These are phyloP conservation scores for Pyricularia sp. DNA, from an alignment of 2,329 filamentous ascomycete species.

Conservation along the genomic window DNA sequence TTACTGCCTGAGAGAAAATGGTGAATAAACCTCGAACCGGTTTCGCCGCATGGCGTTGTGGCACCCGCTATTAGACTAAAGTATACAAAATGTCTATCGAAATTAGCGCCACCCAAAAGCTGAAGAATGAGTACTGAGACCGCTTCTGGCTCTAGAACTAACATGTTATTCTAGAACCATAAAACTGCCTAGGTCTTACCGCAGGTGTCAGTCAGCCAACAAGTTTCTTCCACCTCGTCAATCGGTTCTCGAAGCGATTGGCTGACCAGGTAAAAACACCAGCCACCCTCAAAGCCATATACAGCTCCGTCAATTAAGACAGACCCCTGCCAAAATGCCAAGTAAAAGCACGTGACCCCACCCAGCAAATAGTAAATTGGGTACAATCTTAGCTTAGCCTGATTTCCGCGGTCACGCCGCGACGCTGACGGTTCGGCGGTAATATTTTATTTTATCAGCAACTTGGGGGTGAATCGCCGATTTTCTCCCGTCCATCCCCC, in stretches of 20 bases:
- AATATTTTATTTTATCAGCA: neutral
- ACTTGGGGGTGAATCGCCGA: neutral
- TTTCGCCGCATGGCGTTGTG: neutral
- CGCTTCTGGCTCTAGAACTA: neutral
- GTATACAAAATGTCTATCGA: neutral
- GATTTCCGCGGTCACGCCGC: neutral
- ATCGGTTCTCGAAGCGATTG: neutral
- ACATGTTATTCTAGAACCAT: neutral
- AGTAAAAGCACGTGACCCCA: neutral
- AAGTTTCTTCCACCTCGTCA: no score
- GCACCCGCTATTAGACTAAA: neutral
- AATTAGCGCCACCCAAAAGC: neutral
- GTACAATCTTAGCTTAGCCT: neutral
- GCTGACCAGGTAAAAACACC: neutral
- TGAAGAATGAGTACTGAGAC: neutral
- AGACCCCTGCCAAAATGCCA: neutral
- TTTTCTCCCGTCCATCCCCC: neutral
- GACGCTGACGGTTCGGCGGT: neutral
- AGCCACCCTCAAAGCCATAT: neutral
- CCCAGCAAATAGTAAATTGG: neutral
- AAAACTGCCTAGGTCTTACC: neutral
- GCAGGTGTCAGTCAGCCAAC: no score
- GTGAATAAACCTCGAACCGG: no score
- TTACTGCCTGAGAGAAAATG: no score
- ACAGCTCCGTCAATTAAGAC: no score